These are phyloP conservation scores for Epichloe aotearoae DNA, from an alignment of 2,329 filamentous ascomycete species.

Conservation along the genomic window DNA sequence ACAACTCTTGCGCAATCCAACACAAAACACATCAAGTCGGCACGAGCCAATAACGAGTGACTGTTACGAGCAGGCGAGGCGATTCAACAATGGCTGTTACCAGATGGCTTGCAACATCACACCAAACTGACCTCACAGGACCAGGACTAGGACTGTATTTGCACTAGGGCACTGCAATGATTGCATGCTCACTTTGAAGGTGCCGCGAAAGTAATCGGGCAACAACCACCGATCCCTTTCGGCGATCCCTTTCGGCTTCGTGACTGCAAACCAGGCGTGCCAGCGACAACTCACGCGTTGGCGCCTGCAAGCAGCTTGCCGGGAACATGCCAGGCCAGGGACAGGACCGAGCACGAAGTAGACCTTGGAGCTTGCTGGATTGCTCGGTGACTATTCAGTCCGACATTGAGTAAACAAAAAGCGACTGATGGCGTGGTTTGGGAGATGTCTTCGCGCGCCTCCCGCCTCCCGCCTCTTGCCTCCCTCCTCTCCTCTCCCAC, in stretches of 20 bases:
- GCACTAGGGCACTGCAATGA: neutral
- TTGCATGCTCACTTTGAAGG: neutral
- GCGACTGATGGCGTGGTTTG: no score
- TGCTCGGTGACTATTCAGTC: neutral
- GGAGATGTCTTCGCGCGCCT: neutral
- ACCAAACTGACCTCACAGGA: neutral
- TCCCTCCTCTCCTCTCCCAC: neutral
- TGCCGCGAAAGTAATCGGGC: neutral
- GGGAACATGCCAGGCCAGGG: neutral
- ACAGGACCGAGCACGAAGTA: neutral
- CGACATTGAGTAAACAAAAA: neutral
- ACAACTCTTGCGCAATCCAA: no score
- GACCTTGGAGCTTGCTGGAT: neutral
- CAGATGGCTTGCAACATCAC: neutral
- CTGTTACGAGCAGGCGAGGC: no score
- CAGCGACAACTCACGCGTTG: neutral
- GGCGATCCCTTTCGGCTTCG: neutral
- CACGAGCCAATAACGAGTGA: no score
- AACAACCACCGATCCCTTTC: neutral
- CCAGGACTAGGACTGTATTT: neutral
- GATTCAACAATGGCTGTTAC: no score
- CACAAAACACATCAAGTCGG: no score
- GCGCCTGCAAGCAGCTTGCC: neutral
- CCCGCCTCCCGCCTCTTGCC: neutral
- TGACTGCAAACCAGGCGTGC: neutral